Evolutionary conservation across 495 filamentous ascomycete species (phyloP), one percentile per base, ranked within the genome.

Genomic region (Ramalina intermedia): DNA sequence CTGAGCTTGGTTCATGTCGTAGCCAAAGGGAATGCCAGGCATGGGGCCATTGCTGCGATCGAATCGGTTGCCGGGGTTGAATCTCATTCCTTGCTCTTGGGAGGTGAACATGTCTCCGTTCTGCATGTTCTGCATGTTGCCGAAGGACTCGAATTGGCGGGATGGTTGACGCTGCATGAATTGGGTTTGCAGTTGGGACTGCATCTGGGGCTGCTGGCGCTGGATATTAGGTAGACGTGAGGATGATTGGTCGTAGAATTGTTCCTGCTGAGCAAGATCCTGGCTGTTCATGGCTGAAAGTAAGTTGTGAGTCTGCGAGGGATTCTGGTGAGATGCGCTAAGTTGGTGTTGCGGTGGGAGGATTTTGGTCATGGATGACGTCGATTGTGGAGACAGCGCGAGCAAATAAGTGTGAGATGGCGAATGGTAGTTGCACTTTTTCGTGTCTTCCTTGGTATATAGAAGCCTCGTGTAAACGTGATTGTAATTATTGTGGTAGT

Each of bases 91-190:
- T 47, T 75, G 71, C 47, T 82, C 80, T 39, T 81, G 79, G 55
- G 64, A 59, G 17, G 60, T 55, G 60, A 79, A 83, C 58, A 82
- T 66, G 41, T 76, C 79, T 27, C 26, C 27, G 11, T 14, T 17
- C n/a, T 21, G 18, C 20, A 37, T n/a, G 42, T 71, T 69, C 26
- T 75, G 75, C 66, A 75, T 73, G 38, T 70, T 66, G 43, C 74
- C 74, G 63, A 80, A 82, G 40, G 75, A 70, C 54, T 84, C 79
- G 56, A 83, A 83, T 54, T 86, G 73, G 58, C 80, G 67, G 55
- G 80, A 80, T 54, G 82, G 64, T 62, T 84, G 74, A 56, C 77
- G 74, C 57, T 81, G 78, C 38, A 87, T 70, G 29, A 33, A 33
- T 33, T 33, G 29, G 29, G 29, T 33, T 7, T 33, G 29, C 29